Percentiles rank a stretch among this genome's conserved stretches.
These are phyloP conservation scores for Manihot esculenta DNA, from an alignment of 441 rosid species.

Conservation along the genomic window DNA sequence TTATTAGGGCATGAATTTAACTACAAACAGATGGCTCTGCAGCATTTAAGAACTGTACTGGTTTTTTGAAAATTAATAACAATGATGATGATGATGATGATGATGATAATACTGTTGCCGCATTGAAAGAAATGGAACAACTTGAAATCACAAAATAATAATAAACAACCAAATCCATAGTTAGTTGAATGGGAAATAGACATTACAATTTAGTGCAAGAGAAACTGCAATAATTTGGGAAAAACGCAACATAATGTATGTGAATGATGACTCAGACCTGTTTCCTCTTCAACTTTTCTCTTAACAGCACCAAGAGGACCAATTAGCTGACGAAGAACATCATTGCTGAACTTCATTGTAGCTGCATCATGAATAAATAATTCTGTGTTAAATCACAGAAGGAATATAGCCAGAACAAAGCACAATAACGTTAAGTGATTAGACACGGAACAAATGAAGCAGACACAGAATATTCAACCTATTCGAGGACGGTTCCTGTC, in stretches of 20 bases:
- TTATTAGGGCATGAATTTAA: too few species aligned
- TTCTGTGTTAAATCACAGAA: constrained; percentile 16
- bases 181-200: not conserved
- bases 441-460: constrained; percentile 16
- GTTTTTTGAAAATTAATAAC: too few species aligned
- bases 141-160: too few species aligned
- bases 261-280: constrained; percentile 49
- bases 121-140: too few species aligned
- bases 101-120: too few species aligned
- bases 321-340: constrained; percentile 74
- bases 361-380: constrained; percentile 46
- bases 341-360: constrained; percentile 77
- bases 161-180: not conserved
- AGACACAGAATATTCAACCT: constrained; percentile 48
- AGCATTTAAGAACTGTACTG: too few species aligned
- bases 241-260: not conserved
- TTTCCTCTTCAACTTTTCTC: constrained; percentile 92
- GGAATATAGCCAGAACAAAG: constrained; percentile 13
- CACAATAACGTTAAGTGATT: not conserved
- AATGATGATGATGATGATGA: too few species aligned
- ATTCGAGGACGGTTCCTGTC: constrained; percentile 58
- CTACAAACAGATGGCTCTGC: too few species aligned
- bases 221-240: not conserved
- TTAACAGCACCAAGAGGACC: constrained; percentile 85
- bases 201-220: not conserved